phyloP scores from a whole-genome alignment of 768 basidiomycete genomes.

The Russula dissimulans region DNA sequence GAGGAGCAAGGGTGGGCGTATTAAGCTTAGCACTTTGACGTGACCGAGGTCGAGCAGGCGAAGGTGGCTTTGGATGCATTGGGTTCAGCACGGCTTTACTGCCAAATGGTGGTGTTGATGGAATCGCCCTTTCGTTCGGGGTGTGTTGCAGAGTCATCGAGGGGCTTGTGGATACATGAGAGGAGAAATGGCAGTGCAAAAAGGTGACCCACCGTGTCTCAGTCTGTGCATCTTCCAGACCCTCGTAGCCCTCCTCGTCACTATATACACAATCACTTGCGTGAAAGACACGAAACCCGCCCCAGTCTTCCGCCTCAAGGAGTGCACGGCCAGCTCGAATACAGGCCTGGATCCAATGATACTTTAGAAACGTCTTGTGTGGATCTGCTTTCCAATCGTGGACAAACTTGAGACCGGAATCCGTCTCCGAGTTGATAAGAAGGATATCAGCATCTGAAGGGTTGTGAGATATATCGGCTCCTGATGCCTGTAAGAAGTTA shows the following conservation, averaged over 20 bases:
- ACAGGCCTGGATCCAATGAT: conserved; percentile 44
- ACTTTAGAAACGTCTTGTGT: conserved; percentile 41
- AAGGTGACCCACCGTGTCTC: not conserved
- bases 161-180: not conserved
- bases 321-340: conserved; percentile 36
- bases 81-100: not conserved
- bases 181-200: not conserved
- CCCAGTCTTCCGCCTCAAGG: conserved; percentile 44
- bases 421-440: conserved; percentile 44
- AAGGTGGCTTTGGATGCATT: not conserved
- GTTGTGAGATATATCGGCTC: conserved; percentile 43
- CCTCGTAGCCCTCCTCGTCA: conserved; percentile 2
- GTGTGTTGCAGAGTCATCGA: not conserved
- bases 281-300: conserved; percentile 24
- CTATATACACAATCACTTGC: conserved; percentile 21
- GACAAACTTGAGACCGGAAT: conserved; percentile 48
- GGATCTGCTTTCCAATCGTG: conserved; percentile 47
- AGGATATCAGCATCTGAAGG: conserved; percentile 47
- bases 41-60: not conserved
- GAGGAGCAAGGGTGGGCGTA: not conserved
- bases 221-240: not conserved
- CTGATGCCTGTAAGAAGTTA: conserved; percentile 36
- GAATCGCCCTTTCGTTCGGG: not conserved
- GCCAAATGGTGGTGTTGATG: not conserved
- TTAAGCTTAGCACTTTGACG: not conserved